A percentile compares a stretch with the other conserved stretches of the same genome.
Evolutionary conservation across 208 protist species (phyloP).

Genomic region (Trypanosoma avium): DNA sequence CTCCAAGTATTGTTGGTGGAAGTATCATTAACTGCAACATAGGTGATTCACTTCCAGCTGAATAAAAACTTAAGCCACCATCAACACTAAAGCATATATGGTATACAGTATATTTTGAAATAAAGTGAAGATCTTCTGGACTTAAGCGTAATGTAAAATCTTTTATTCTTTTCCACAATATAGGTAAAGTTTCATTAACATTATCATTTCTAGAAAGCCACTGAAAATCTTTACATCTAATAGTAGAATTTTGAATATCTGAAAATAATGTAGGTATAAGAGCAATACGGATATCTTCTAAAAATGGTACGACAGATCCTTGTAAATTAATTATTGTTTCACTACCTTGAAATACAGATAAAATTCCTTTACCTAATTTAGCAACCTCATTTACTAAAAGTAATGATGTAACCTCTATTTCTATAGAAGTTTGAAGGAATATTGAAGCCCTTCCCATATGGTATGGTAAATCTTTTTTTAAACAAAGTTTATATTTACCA

Average conservation of each 20-base stretch:
- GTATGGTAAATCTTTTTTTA: slow-evolving; percentile 31
- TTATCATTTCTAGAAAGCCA: neutral
- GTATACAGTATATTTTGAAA: slow-evolving; percentile 29
- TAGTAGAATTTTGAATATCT: neutral
- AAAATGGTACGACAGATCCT: slow-evolving; percentile 48
- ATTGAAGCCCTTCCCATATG: slow-evolving; percentile 12
- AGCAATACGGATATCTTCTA: slow-evolving; percentile 38
- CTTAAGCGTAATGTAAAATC: slow-evolving; percentile 33
- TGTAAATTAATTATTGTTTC: slow-evolving; percentile 40
- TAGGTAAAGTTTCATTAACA: slow-evolving; percentile 9
- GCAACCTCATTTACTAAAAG: slow-evolving; percentile 28
- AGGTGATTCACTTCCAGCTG: slow-evolving; percentile 17
- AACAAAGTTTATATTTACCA: slow-evolving; percentile 41
- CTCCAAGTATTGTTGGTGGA: slow-evolving; percentile 33
- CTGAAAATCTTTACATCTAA: neutral
- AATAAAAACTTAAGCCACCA: slow-evolving; percentile 47
- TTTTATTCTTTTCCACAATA: slow-evolving; percentile 23
- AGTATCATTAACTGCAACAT: slow-evolving; percentile 22
- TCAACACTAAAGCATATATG: slow-evolving; percentile 67
- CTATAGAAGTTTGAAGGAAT: slow-evolving; percentile 27
- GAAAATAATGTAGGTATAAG: slow-evolving; percentile 28
- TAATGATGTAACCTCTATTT: slow-evolving; percentile 20
- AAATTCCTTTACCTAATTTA: slow-evolving; percentile 9
- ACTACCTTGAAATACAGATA: slow-evolving; percentile 46
- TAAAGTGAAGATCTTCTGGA: slow-evolving; percentile 30